Percentiles rank a stretch among this genome's conserved stretches.
Evolutionary conservation across 2,329 filamentous ascomycete species (phyloP).

Genomic region (Colletotrichum tabaci): DNA sequence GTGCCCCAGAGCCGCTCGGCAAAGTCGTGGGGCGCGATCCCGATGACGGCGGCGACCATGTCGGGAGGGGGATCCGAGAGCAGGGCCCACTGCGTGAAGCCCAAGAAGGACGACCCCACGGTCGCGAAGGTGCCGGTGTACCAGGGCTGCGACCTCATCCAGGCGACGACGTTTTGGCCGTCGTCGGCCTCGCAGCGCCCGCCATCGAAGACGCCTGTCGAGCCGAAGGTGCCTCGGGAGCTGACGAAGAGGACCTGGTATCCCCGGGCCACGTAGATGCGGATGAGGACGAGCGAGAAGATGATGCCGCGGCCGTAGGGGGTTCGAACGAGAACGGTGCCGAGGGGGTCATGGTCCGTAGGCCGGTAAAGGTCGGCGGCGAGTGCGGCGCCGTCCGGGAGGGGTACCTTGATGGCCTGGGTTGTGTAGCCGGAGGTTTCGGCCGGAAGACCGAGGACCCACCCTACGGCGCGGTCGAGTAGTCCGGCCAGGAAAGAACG

Average conservation of each 20-base stretch:
- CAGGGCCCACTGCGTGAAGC: constrained; percentile 45
- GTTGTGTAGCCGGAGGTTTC: constrained; percentile 40
- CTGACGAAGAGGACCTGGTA: constrained; percentile 45
- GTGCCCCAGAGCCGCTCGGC: constrained; percentile 33
- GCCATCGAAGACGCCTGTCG: constrained; percentile 34
- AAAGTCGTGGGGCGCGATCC: constrained; percentile 39
- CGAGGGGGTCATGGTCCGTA: too few relatives aligned
- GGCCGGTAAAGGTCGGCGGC: constrained; percentile 47
- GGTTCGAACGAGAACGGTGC: too few relatives aligned
- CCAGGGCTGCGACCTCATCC: constrained; percentile 46
- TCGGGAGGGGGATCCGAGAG: constrained; percentile 43
- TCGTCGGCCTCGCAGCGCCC: too few relatives aligned
- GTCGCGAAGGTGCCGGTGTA: constrained; percentile 46
- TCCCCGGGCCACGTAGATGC: constrained; percentile 44
- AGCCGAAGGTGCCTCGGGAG: constrained; percentile 41
- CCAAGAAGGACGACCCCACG: constrained; percentile 42
- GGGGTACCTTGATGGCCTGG: constrained; percentile 32
- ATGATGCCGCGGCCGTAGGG: too few relatives aligned
- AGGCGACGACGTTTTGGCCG: constrained; percentile 38
- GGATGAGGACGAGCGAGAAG: too few relatives aligned
- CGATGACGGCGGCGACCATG: constrained; percentile 41
- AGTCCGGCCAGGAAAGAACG: background rate
- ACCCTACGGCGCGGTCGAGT: constrained; percentile 7
- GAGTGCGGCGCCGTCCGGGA: constrained; percentile 44
- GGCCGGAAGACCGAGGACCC: constrained; percentile 27